Percentiles rank a stretch among this genome's conserved stretches.
phyloP scores from a whole-genome alignment of 345 rosid genomes.

The Gossypioides kirkii region DNA sequence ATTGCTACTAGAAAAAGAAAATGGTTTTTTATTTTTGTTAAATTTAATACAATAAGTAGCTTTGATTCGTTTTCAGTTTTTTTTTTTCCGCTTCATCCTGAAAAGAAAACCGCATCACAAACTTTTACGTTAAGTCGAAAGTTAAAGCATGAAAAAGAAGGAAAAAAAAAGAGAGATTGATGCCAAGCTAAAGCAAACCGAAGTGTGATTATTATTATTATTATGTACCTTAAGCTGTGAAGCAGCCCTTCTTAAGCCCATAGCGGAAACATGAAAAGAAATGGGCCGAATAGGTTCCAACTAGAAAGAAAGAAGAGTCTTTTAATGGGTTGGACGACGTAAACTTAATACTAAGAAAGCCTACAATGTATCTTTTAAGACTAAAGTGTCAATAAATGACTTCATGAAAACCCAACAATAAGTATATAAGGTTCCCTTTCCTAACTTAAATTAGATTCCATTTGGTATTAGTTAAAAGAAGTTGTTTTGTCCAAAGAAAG shows the following conservation, averaged over 20 bases:
- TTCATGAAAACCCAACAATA: background rate
- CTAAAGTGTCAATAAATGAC: background rate
- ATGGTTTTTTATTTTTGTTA: too few relatives aligned
- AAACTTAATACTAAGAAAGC: background rate
- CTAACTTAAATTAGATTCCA: background rate
- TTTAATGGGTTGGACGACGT: too few relatives aligned
- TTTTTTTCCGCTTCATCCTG: too few relatives aligned
- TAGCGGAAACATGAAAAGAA: background rate
- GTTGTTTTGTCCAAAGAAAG: background rate
- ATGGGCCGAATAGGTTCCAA: background rate
- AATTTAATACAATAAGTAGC: too few relatives aligned
- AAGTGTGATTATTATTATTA: too few relatives aligned
- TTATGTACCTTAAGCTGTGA: background rate
- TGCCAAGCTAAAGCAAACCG: too few relatives aligned
- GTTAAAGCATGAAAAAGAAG: too few relatives aligned
- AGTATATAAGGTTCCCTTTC: background rate
- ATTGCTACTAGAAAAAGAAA: background rate
- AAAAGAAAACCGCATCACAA: too few relatives aligned
- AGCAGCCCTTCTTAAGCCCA: background rate
- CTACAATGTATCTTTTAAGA: background rate
- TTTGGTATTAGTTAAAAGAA: background rate
- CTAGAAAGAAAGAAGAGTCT: background rate
- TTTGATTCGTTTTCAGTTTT: too few relatives aligned
- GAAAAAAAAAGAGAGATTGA: too few relatives aligned
- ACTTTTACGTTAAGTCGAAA: background rate